phyloP scores from a whole-genome alignment of 257 asterid species.

The Plantago elongata region DNA sequence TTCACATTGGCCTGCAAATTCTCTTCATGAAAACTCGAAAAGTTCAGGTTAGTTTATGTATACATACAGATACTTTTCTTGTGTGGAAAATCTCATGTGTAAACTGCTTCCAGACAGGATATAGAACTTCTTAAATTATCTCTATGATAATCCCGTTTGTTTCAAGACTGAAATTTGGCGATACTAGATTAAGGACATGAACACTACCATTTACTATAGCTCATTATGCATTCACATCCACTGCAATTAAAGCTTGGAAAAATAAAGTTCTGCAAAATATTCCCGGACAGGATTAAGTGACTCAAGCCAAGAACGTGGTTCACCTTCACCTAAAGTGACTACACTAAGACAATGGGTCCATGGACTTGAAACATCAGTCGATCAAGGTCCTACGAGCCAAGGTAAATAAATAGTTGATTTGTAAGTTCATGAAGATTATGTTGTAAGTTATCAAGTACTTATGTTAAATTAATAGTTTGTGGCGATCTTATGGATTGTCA shows the following conservation, averaged over 20 bases:
- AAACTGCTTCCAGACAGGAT: too few relatives aligned
- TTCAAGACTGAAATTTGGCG: too few relatives aligned
- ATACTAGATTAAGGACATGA: too few relatives aligned
- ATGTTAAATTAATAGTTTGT: background rate
- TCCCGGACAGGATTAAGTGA: conserved; percentile 9
- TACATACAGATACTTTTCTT: background rate
- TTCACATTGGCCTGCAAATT: background rate
- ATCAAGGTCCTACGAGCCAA: background rate
- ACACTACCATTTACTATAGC: too few relatives aligned
- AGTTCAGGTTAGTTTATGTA: background rate
- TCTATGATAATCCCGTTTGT: too few relatives aligned
- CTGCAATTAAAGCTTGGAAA: background rate
- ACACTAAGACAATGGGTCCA: background rate
- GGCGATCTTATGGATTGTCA: background rate
- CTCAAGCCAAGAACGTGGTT: background rate
- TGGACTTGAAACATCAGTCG: background rate
- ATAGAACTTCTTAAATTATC: too few relatives aligned
- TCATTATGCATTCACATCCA: background rate
- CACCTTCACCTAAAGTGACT: background rate
- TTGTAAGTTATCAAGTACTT: background rate
- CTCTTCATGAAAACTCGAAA: background rate
- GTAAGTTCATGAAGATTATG: background rate
- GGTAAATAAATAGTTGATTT: background rate
- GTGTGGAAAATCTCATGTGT: background rate
- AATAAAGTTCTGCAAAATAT: background rate